Percentiles rank a stretch among this genome's conserved stretches.
Evolutionary conservation across 2,329 filamentous ascomycete species (phyloP).

Genomic region (Scedosporium apiospermum): DNA sequence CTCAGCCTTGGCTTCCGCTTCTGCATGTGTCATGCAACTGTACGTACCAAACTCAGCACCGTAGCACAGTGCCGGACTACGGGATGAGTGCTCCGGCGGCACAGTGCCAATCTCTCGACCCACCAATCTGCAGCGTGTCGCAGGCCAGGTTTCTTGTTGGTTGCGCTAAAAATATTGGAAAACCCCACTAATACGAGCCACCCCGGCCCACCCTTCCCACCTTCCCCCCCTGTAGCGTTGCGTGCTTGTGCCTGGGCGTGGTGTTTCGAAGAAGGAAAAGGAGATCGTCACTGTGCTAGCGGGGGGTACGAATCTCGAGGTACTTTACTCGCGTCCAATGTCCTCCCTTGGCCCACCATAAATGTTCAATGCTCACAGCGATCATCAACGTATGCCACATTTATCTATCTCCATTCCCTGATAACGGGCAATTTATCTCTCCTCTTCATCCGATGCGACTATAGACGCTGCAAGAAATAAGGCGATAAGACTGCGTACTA

Average conservation of each 20-base stretch:
- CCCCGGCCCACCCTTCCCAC: too few species aligned
- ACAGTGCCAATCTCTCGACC: background rate
- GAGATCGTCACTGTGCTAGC: too few species aligned
- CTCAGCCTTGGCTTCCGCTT: background rate
- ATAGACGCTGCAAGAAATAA: background rate
- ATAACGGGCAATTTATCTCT: background rate
- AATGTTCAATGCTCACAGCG: background rate
- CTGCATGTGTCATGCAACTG: background rate
- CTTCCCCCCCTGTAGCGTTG: too few species aligned
- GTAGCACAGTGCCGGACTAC: too few species aligned
- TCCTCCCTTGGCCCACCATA: background rate
- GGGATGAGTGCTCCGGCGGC: background rate
- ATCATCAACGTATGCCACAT: too few species aligned
- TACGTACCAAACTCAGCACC: background rate
- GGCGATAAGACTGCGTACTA: background rate
- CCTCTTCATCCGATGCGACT: background rate
- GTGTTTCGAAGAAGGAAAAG: too few species aligned
- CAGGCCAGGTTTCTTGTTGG: background rate
- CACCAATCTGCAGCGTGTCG: background rate
- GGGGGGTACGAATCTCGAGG: background rate
- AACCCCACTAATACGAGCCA: background rate
- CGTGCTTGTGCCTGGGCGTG: too few species aligned
- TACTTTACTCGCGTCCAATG: too few species aligned
- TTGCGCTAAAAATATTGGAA: background rate
- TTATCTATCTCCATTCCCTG: background rate